These are phyloP conservation scores for Trypanosoma conorhini DNA, from an alignment of 208 protist genomes.

Conservation along the genomic window DNA sequence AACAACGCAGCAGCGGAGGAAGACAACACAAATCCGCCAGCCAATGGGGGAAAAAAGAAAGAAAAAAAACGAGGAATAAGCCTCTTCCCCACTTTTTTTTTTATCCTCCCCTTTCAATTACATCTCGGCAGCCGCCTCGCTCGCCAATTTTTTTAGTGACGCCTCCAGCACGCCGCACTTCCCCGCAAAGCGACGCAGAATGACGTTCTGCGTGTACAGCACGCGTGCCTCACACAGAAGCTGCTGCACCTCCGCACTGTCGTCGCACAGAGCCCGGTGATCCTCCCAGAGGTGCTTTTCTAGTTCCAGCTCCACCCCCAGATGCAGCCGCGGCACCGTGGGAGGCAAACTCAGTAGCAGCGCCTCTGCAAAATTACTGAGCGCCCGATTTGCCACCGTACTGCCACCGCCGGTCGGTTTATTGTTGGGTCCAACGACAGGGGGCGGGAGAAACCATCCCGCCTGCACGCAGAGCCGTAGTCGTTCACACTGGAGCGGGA, in stretches of 20 bases:
- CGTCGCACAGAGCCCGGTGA: conserved; percentile 56
- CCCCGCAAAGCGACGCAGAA: conserved; percentile 44
- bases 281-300: conserved; percentile 76
- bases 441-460: conserved; percentile 52
- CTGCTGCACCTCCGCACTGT: conserved; percentile 40
- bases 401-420: conserved; percentile 5
- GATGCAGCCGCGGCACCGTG: conserved; percentile 40
- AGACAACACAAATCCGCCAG: neutral
- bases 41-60: neutral
- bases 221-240: conserved; percentile 39
- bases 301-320: conserved; percentile 71
- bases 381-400: conserved; percentile 38
- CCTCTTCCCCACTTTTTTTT: conserved; percentile 6
- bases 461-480: conserved; percentile 48
- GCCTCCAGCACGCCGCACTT: conserved; percentile 39
- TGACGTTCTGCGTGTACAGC: conserved; percentile 65
- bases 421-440: neutral
- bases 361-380: conserved; percentile 55
- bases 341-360: conserved; percentile 55
- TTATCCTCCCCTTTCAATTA: too few relatives aligned
- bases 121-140: conserved; percentile 19
- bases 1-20: neutral
- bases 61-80: neutral
- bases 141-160: conserved; percentile 41
- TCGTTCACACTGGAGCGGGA: conserved; percentile 42